Conservation (phyloP, 2,329 filamentous ascomycete species). For the Apiospora saccharicola region DNA sequence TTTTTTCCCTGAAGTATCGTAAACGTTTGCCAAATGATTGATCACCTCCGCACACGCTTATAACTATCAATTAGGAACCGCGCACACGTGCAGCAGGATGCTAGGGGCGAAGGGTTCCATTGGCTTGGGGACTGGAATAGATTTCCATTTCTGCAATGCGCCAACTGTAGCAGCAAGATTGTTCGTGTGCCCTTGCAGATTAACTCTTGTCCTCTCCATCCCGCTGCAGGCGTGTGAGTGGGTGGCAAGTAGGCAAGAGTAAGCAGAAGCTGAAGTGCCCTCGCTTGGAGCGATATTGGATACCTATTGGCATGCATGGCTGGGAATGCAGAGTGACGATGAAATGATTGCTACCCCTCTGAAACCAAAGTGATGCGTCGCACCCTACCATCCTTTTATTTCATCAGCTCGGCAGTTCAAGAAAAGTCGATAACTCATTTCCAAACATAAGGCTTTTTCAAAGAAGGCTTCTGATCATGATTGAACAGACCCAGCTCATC, state of each 20-base stretch:
- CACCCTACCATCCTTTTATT: neutral
- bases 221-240: neutral
- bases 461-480: neutral
- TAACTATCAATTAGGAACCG: neutral
- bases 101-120: neutral
- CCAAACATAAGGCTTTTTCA: too few species aligned
- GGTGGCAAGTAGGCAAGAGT: neutral
- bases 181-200: neutral
- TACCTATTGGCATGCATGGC: neutral
- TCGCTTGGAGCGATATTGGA: neutral
- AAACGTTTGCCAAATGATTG: neutral
- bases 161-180: neutral
- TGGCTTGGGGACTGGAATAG: neutral
- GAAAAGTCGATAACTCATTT: slow-evolving; percentile 6
- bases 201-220: neutral
- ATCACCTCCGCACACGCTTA: neutral
- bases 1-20: neutral
- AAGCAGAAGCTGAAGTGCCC: neutral
- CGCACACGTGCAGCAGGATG: neutral
- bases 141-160: too few species aligned
- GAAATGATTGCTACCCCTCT: neutral
- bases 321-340: neutral
- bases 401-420: neutral
- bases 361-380: neutral
- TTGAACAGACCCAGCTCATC: neutral